Evolutionary conservation across 768 basidiomycete genomes (phyloP), one percentile per base, ranked within the genome.

Genomic region (Suillus hirtellus): DNA sequence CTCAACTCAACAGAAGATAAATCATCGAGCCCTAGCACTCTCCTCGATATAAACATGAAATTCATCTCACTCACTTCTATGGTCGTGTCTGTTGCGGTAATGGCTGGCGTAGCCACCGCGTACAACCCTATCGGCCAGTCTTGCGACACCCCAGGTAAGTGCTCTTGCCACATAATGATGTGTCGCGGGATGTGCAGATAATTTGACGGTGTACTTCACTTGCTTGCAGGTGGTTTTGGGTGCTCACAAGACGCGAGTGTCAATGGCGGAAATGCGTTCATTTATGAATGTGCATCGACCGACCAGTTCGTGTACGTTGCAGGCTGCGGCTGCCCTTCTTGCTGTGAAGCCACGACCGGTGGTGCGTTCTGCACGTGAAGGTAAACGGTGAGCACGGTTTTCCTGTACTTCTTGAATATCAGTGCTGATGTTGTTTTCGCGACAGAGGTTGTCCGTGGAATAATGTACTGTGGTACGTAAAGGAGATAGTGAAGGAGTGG

Each of bases 101-200:
- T 58, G 56, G 17, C 38, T 58, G 56, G 56, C 6, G 38, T 58
- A 1, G 56, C 40, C 5, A 42, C 24, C 17, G 56, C 56, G 4
- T 42, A 42, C 56, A 58, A 58, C 56, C 56, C 56, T 31, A 58
- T 58, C 40, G 56, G 56, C 40, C 24, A 58, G 56, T 31, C 56
- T 1, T 58, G 56, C 10, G 40, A 42, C 56, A 42, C 56, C 24
- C 56, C 56, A 12, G 40, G 56, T 58, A 10, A 58, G 56, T 42
- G 27, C 19, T 31, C 40, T 19, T 42, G 38, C 21, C 10, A 21
- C 19, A 46, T 14, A 3, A 24, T 8, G 12, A 15, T 49, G 24
- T 15, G 24, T 17, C 38, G 8, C 17, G 21, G 5, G 3, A 11
- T 40, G 24, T 34, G 17, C 2, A 5, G 52, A 10, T 6, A 9